Base-by-base conservation (phyloP, 805 yeast species). In the Lipomyces kockii region DNA sequence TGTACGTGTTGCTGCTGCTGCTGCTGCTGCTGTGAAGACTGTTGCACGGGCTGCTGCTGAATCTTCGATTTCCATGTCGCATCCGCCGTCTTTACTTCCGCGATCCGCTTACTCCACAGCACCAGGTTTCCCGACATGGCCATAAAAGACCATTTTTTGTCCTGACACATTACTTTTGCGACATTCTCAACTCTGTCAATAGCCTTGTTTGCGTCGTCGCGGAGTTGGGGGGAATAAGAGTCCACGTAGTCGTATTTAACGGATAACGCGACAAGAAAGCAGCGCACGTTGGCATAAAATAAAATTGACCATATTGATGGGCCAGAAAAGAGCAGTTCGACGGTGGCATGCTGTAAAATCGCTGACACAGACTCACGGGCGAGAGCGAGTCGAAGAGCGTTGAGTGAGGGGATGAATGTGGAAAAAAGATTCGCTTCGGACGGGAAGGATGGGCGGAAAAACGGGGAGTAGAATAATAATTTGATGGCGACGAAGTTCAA, bases 251-350 rank as follows among this genome's bases (percentile, higher is more conserved):
- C 66, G 37, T 63, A 52, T 52, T 59, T 63, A 12, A 63, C 34
- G 7, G 66, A 63, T 53, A 63, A 39, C n/a, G 63, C 66, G 1
- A 55, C 63, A 46, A 63, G 17, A 34, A 58, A 58, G 62, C 66
- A 63, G 12, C 66, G 59, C 14, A 53, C 20, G 39, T 63, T 58
- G 35, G 63, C 53, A 11, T 57, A 63, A 25, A 34, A 58, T 6
- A 54, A 27, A 34, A 63, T 53, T 35, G 66, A 60, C 66, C 66
- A 63, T 51, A 63, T 59, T 29, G 63, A 32, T 7, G 63, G 63
- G 9, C 66, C 66, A 6, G 66, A 34, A 27, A 60, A 52, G 7
- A 58, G 62, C 25, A 63, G n/a, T 8, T 63, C 51, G n/a, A 52
- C 59, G 11, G 66, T 32, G 37, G 53, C 62, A 49, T 59, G 56